Conservation (phyloP, 306 rosid species). For the Lathyrus sativus region DNA sequence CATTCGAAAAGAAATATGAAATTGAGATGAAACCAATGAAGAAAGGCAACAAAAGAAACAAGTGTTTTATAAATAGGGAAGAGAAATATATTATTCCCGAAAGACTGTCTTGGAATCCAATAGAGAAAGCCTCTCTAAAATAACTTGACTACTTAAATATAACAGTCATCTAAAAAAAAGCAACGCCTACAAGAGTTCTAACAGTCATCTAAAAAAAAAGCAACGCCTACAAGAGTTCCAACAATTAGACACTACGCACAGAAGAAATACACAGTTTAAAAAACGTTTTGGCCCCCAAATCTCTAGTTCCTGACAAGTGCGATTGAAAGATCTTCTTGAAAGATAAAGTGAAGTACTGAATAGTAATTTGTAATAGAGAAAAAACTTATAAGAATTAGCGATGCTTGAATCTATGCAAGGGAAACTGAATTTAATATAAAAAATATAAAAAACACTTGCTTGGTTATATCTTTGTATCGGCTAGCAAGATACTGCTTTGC, state of each 20-base stretch:
- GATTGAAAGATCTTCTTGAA: neutral
- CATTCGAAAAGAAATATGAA: slow-evolving; percentile 24
- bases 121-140: slow-evolving; percentile 17
- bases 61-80: neutral
- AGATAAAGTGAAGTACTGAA: neutral
- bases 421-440: slow-evolving; percentile 7
- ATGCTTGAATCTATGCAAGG: neutral
- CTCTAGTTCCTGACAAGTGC: too few species aligned
- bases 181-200: slow-evolving; percentile 7
- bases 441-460: slow-evolving; percentile 55
- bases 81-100: neutral
- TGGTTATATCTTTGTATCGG: slow-evolving; percentile 86
- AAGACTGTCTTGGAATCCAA: neutral
- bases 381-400: neutral
- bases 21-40: slow-evolving; percentile 15
- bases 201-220: slow-evolving; percentile 7
- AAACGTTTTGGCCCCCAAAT: neutral
- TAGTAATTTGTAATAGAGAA: slow-evolving; percentile 8
- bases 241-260: neutral
- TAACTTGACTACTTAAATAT: slow-evolving; percentile 13
- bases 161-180: slow-evolving; percentile 12
- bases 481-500: slow-evolving; percentile 91
- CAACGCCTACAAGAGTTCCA: slow-evolving; percentile 1
- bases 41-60: slow-evolving; percentile 19
- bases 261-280: neutral